A percentile compares a stretch with the other conserved stretches of the same genome.
phyloP scores from a whole-genome alignment of 495 filamentous ascomycete genomes.

The Penicillium daleae region DNA sequence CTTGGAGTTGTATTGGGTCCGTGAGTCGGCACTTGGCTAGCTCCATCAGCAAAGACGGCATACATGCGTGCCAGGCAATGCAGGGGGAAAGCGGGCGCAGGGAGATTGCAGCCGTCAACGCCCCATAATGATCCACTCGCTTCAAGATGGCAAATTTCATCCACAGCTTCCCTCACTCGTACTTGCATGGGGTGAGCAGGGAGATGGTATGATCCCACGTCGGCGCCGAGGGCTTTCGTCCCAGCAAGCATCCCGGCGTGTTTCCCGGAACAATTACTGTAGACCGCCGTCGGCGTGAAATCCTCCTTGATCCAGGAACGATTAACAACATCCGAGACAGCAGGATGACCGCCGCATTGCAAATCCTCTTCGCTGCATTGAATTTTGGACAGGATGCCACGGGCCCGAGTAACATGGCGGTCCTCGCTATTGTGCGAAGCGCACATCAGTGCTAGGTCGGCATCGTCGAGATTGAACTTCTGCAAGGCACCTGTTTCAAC shows the following conservation, averaged over 20 bases:
- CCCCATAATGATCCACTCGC: slow-evolving; percentile 32
- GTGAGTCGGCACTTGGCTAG: neutral
- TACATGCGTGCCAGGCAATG: slow-evolving; percentile 31
- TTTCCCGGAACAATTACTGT: slow-evolving; percentile 48
- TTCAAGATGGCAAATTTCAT: slow-evolving; percentile 30
- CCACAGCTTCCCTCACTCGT: slow-evolving; percentile 31
- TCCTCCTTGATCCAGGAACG: slow-evolving; percentile 43
- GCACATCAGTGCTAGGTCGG: slow-evolving; percentile 47
- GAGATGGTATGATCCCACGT: slow-evolving; percentile 35
- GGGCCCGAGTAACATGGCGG: slow-evolving; percentile 34
- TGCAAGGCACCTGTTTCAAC: slow-evolving; percentile 37
- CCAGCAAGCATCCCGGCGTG: slow-evolving; percentile 47
- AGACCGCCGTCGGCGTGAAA: slow-evolving; percentile 33
- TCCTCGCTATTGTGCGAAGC: slow-evolving; percentile 52
- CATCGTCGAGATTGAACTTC: slow-evolving; percentile 38
- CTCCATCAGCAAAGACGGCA: slow-evolving; percentile 31
- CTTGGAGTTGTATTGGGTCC: neutral
- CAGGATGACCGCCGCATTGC: slow-evolving; percentile 42
- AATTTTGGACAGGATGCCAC: slow-evolving; percentile 32
- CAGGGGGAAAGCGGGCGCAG: slow-evolving; percentile 39
- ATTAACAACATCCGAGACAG: slow-evolving; percentile 35
- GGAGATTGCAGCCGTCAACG: slow-evolving; percentile 46
- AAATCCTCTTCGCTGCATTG: slow-evolving; percentile 17
- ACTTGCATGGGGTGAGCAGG: slow-evolving; percentile 35
- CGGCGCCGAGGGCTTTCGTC: slow-evolving; percentile 34